Base-by-base conservation (phyloP, 2,329 filamentous ascomycete genomes). In the Talaromyces rugulosus region DNA sequence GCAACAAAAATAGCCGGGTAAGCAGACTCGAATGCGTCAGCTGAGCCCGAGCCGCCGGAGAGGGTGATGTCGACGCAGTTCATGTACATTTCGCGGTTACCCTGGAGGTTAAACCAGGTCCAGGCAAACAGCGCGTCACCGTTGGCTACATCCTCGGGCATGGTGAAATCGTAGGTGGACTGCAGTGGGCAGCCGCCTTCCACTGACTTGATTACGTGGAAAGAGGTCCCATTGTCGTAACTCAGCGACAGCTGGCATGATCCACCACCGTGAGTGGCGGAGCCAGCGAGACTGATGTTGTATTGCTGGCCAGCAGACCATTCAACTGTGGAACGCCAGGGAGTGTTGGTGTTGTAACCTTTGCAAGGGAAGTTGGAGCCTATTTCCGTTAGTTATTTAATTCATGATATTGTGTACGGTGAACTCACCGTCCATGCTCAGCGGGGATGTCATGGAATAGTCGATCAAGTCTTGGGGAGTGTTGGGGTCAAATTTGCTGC, bases 21-120 rank as follows among this genome's bases (percentile, higher is more conserved):
- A 23, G 52, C 52, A 40, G 34, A 36, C 56, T 42, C 47, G 42
- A 52, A 63, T 27, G 36, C 61, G 12, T 50, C 65, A 14, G 44
- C 60, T 34, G 42, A 36, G 14, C 52, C 64, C 36, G 34, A 61
- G 50, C 60, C 63, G 11, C 71, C 72, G 2, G 75, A 70, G 44
- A 92, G 87, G 65, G 83, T 85, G 69, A 93, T 83, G 57, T 84
- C 81, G 9, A 90, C 90, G 71, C 91, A 95, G 78, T 92, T 91
- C 88, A 92, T 91, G 82, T 95, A 95, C 84, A 90, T 90, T 74
- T 94, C 90, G 56, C 90, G 83, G 77, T 92, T 92, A 31, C 90
- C 90, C 47, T 89, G 75, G 66, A 86, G 79, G 80, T 92, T 92
- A 78, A 90, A 88, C 88, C 88, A 91, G 30, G 86, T 87, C 91